These are phyloP conservation scores for Penicillium sp. DNA, from an alignment of 2,329 filamentous ascomycete genomes.

Conservation along the genomic window DNA sequence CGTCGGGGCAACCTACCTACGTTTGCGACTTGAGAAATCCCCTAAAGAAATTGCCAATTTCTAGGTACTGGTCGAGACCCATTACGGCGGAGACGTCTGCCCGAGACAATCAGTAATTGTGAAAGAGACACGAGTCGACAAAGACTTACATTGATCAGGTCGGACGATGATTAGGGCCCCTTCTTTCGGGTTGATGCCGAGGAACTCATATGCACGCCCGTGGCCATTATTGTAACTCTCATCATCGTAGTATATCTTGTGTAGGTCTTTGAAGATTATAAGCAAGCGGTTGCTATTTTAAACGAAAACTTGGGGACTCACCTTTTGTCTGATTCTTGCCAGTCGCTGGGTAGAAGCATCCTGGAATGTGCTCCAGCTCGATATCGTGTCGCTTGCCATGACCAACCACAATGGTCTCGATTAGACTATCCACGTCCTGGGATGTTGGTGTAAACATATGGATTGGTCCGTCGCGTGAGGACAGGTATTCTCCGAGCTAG, in stretches of 20 bases:
- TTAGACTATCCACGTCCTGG: conserved; percentile 54
- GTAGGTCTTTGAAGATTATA: conserved; percentile 47
- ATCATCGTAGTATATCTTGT: conserved; percentile 61
- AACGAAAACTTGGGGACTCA: conserved; percentile 29
- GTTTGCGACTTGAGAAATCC: conserved; percentile 30
- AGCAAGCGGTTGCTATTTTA: not conserved
- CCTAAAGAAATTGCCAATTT: conserved; percentile 38
- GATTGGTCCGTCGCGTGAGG: conserved; percentile 44
- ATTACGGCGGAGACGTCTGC: conserved; percentile 44
- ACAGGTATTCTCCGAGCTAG: conserved; percentile 43
- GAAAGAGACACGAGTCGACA: not conserved
- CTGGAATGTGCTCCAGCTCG: conserved; percentile 56
- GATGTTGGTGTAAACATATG: conserved; percentile 45
- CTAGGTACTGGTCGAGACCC: conserved; percentile 30
- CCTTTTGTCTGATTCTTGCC: conserved; percentile 59
- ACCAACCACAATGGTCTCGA: conserved; percentile 59
- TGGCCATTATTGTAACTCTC: conserved; percentile 57
- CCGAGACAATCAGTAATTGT: not conserved
- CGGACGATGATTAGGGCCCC: conserved; percentile 57
- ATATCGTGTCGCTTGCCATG: conserved; percentile 50
- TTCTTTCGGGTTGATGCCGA: conserved; percentile 51
- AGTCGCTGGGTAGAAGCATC: conserved; percentile 57
- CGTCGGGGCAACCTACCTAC: conserved; percentile 7
- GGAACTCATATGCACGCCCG: conserved; percentile 58
- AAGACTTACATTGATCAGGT: conserved; percentile 60